Evolutionary conservation across 768 basidiomycete species (phyloP).

Genomic region (Phlebiopsis gigantea): DNA sequence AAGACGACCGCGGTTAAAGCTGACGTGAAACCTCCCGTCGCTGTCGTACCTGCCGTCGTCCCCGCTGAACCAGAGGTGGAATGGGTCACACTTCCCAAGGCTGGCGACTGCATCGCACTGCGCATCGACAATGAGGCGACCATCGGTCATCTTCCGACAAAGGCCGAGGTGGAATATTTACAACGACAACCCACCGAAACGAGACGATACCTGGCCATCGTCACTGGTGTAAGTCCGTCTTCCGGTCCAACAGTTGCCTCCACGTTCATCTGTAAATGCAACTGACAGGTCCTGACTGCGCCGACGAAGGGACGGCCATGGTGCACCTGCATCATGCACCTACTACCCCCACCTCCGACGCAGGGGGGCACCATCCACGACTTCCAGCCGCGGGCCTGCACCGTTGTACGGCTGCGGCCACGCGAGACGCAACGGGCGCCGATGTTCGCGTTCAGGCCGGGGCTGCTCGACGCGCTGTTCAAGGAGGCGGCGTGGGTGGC

Average conservation of each 20-base stretch:
- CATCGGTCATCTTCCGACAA: neutral
- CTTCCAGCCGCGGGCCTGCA: neutral
- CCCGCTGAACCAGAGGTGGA: neutral
- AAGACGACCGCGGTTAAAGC: too few relatives aligned
- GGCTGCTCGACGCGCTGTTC: neutral
- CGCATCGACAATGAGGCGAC: neutral
- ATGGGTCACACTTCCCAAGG: neutral
- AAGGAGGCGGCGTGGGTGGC: neutral
- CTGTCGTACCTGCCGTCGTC: neutral
- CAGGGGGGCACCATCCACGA: neutral
- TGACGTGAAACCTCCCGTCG: neutral
- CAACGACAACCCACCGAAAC: neutral
- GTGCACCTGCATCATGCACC: neutral
- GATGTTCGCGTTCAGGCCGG: neutral
- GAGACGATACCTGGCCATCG: neutral
- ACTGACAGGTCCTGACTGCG: neutral
- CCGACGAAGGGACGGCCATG: neutral
- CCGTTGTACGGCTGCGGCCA: neutral
- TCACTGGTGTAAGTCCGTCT: neutral
- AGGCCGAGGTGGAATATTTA: neutral
- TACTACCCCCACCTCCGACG: neutral
- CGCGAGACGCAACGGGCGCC: neutral
- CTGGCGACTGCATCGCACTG: neutral
- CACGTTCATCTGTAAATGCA: too few relatives aligned
- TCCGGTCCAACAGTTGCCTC: too few relatives aligned